Conservation (phyloP, 2,329 filamentous ascomycete genomes). For the Hymenoscyphus fraxineus region DNA sequence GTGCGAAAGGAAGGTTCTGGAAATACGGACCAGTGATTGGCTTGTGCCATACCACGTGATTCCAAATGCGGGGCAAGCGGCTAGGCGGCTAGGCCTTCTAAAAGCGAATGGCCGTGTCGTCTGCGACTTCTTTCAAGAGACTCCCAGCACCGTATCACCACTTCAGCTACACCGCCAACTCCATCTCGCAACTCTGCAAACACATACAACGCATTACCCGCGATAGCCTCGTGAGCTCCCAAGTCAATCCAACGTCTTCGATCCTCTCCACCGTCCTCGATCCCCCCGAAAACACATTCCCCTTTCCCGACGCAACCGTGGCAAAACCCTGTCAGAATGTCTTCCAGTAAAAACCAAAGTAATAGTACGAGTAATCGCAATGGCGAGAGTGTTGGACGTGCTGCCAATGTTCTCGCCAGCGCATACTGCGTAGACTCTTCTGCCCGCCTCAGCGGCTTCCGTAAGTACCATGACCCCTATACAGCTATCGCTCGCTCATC, state of each 20-base stretch:
- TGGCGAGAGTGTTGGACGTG: slow-evolving; percentile 51
- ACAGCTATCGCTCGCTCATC: not conserved
- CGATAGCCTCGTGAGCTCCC: slow-evolving; percentile 15
- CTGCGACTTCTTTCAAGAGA: not conserved
- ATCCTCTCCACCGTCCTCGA: not conserved
- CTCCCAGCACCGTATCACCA: not conserved
- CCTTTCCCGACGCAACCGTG: slow-evolving; percentile 31
- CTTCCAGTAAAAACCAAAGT: slow-evolving; percentile 34
- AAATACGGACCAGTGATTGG: not conserved
- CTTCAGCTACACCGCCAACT: slow-evolving; percentile 15
- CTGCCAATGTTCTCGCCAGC: slow-evolving; percentile 78
- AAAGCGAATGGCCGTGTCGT: not conserved
- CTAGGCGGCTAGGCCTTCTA: not conserved
- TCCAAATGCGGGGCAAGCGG: slow-evolving; percentile 5
- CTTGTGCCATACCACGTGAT: slow-evolving; percentile 11
- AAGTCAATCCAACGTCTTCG: slow-evolving; percentile 14
- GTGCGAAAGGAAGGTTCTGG: not conserved
- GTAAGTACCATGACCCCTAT: not conserved
- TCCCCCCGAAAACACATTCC: slow-evolving; percentile 9
- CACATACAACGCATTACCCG: slow-evolving; percentile 12
- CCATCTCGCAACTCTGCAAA: not conserved
- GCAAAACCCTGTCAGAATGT: slow-evolving; percentile 33
- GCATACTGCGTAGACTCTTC: slow-evolving; percentile 81
- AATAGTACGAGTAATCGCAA: slow-evolving; percentile 72
- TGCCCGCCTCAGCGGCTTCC: slow-evolving; percentile 73